Conservation (phyloP, 257 asterid species). For the Salvia splendens region DNA sequence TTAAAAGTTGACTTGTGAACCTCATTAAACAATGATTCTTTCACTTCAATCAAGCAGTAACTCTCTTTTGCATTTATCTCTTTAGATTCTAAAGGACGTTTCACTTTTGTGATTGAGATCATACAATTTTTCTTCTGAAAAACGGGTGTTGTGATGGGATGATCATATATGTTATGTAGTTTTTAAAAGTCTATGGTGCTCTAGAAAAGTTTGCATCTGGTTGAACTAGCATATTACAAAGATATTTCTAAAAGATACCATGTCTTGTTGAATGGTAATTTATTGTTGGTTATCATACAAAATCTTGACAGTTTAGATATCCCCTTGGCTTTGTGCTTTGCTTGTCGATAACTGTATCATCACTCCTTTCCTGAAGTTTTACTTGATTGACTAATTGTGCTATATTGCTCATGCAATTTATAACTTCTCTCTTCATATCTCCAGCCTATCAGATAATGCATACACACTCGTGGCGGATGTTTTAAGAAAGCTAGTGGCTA, state of each 20-base stretch:
- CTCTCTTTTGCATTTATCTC: background rate
- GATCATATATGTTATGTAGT: background rate
- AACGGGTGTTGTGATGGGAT: background rate
- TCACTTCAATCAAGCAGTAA: constrained; percentile 18
- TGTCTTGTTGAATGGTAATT: constrained; percentile 12
- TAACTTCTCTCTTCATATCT: constrained; percentile 26
- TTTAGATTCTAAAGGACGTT: background rate
- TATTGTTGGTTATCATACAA: background rate
- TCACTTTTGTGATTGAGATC: constrained; percentile 17
- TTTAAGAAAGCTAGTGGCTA: constrained; percentile 74
- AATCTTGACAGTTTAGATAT: background rate
- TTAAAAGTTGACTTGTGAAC: constrained; percentile 2
- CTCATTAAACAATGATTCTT: background rate
- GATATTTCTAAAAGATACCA: background rate
- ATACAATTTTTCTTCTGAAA: background rate
- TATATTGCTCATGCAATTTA: constrained; percentile 20
- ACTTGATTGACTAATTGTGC: constrained; percentile 12
- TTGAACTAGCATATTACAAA: background rate
- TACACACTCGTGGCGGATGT: constrained; percentile 84
- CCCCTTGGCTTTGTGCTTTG: background rate
- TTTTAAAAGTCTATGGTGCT: background rate
- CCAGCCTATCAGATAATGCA: constrained; percentile 90
- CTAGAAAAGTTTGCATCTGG: constrained; percentile 16
- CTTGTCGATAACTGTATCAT: background rate
- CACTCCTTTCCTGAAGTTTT: background rate